Evolutionary conservation across 2,329 filamentous ascomycete genomes (phyloP), one percentile per base, ranked within the genome.

Genomic region (Monosporascus sp.): DNA sequence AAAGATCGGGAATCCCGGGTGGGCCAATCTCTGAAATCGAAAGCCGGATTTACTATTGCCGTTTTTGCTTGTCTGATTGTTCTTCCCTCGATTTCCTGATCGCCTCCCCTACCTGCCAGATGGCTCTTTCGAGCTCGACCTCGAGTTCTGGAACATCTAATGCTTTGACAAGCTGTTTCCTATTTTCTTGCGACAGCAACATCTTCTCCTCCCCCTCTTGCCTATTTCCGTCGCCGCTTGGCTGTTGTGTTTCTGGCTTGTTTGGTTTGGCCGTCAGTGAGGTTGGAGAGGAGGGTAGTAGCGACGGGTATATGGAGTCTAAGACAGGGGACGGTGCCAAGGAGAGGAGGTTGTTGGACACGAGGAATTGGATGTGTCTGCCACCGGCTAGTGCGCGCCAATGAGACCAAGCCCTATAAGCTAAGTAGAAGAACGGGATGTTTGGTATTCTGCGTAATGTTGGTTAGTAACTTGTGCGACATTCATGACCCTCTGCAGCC

Each of bases 361-460:
- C 71, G 14, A 99, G 80, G 69, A 90, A 94, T 60, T 93, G 83
- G 37, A 97, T 75, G 68, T 97, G 89, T 63, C 84, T 88, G 20
- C 90, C 92, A 51, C 94, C 94, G 38, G 84, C 82, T 51, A 96
- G 75, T 50, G 94, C 94, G 74, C 87, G 83, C 84, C 89, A 96
- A 71, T 96, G 90, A 20, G 89, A 95, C 87, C 89, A 97, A 25
- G 90, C 88, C 58, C 94, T 83, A 74, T 95, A 99, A 18, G 83
- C 83, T 41, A 97, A 81, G 70, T 97, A 99, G 76, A 97, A 97
- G 77, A 97, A 97, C 18, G 94, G 94, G 14, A 99, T 77, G 68
- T 99, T 97, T 37, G 93, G 92, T 58, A 97, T 80, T 57, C 90
- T 95, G 37, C 14, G 45, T 20, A 22, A 45, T 17, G 22, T 5